Evolutionary conservation across 192 early-diverging fungal genomes (phyloP), one percentile per base, ranked within the genome.

Genomic region (Cladochytrium replicatum): DNA sequence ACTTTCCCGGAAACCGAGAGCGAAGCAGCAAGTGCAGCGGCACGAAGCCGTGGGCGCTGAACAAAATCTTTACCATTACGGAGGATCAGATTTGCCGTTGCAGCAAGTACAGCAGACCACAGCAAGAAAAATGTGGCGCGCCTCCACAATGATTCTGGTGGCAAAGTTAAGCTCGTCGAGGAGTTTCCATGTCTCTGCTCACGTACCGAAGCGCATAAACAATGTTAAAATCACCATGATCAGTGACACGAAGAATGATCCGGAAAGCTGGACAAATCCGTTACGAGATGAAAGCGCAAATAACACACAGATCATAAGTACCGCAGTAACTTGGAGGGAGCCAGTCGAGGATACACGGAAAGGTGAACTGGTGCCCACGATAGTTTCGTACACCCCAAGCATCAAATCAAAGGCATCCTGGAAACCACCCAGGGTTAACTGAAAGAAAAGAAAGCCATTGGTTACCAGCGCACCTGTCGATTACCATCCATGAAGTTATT

Each of bases 401-500:
- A 98, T 78, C 30, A 98, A 58, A 61, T 98, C 91, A 48, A 81
- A 88, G 15, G 80, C 81, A 65, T 98, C 93, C 77, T 75, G 28
- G 15, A 40, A 51, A 57, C 23, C 29, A 57, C 7, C 17, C 23
- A 37, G 37, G 13, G 4, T 6, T 6, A 28, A 55, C 13, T 29
- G 25, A 8, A 25, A 27, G 6, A 1, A 2, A 4, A 50, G 24
- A 19, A 42, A 56, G 13, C 24, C 6, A 51, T 6, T 2, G 6
- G 22, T n/a, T 11, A 60, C 31, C 17, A 26, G 15, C 44, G 23
- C 31, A 78, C 70, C 66, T 97, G 93, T 27, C 91, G 78, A 25
- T 61, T 57, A 49, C 96, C 96, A 58, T 99, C 96, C 55, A 88
- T 65, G 61, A 88, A 99, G 75, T 96, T 95, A 55, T 93, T 93